These are phyloP conservation scores for Kodamaea derodonti DNA, from an alignment of 1,139 yeast genomes.

Conservation along the genomic window DNA sequence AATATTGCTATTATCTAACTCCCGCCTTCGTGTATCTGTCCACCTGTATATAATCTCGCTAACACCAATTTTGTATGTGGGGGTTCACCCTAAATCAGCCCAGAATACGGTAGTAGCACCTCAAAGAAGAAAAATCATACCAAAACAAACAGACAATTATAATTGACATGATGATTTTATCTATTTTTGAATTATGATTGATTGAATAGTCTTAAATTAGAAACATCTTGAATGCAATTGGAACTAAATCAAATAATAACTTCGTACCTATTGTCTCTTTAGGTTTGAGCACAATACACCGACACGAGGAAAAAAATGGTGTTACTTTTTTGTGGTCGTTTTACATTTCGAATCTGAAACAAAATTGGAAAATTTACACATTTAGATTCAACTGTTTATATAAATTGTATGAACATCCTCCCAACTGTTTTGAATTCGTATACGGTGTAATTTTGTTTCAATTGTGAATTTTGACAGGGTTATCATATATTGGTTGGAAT, in stretches of 20 bases:
- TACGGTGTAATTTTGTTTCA: too few relatives aligned
- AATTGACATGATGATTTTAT: too few relatives aligned
- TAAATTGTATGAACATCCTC: too few relatives aligned
- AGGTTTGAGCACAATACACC: background rate
- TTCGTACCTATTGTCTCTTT: background rate
- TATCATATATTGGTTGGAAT: too few relatives aligned
- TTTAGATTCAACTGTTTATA: too few relatives aligned
- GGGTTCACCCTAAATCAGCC: background rate
- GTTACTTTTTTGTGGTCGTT: constrained; percentile 17
- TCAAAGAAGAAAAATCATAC: background rate
- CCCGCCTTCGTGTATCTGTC: too few relatives aligned
- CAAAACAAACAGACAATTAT: background rate
- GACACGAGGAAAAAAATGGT: constrained; percentile 1
- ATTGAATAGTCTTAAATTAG: background rate
- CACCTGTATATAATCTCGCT: background rate
- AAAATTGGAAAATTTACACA: constrained; percentile 10
- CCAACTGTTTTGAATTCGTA: too few relatives aligned
- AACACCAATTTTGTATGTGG: too few relatives aligned
- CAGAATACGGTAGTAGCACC: background rate
- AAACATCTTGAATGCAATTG: background rate
- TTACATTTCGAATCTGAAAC: constrained; percentile 18
- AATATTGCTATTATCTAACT: too few relatives aligned
- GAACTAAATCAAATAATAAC: too few relatives aligned
- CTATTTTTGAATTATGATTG: background rate
- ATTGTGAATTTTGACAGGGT: too few relatives aligned